Conservation (phyloP, 2,329 filamentous ascomycete species). For the Drechslera avenae region DNA sequence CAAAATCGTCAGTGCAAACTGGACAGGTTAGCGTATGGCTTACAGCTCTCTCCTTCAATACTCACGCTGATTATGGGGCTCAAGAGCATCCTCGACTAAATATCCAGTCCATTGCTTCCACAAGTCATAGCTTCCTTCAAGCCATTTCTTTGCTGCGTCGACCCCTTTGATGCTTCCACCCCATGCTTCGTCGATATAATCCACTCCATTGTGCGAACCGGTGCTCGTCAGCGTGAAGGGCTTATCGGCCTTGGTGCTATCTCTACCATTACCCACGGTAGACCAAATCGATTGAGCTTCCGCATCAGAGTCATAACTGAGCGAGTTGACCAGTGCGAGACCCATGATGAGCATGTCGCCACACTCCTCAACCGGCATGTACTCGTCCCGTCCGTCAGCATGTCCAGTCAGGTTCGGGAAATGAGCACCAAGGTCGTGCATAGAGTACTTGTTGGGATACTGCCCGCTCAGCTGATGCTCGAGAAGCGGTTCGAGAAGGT, state of each 20-base stretch:
- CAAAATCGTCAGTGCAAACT: conserved; percentile 84
- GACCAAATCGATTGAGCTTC: conserved; percentile 65
- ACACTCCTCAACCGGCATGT: conserved; percentile 78
- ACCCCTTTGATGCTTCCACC: conserved; percentile 60
- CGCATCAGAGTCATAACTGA: conserved; percentile 65
- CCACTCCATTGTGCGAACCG: conserved; percentile 57
- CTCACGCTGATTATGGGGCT: conserved; percentile 72
- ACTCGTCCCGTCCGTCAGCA: conserved; percentile 71
- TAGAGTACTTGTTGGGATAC: conserved; percentile 81
- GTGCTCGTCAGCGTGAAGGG: conserved; percentile 57
- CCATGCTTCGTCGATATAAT: conserved; percentile 67
- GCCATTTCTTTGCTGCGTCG: conserved; percentile 66
- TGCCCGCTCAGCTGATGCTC: conserved; percentile 83
- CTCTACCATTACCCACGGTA: conserved; percentile 44
- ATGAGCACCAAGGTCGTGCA: conserved; percentile 75
- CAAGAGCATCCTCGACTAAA: conserved; percentile 73
- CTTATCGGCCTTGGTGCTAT: conserved; percentile 36
- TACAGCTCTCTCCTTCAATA: not conserved
- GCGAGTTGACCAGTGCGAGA: conserved; percentile 74
- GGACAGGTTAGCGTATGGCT: conserved; percentile 10
- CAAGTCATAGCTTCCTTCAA: conserved; percentile 70
- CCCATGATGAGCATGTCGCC: conserved; percentile 86
- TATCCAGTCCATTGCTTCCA: conserved; percentile 81
- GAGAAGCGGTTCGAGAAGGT: conserved; percentile 77
- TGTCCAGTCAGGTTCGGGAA: conserved; percentile 81